A percentile compares a stretch with the other conserved stretches of the same genome.
Conservation (phyloP, 2,329 filamentous ascomycete genomes). For the Pyricularia grisea region DNA sequence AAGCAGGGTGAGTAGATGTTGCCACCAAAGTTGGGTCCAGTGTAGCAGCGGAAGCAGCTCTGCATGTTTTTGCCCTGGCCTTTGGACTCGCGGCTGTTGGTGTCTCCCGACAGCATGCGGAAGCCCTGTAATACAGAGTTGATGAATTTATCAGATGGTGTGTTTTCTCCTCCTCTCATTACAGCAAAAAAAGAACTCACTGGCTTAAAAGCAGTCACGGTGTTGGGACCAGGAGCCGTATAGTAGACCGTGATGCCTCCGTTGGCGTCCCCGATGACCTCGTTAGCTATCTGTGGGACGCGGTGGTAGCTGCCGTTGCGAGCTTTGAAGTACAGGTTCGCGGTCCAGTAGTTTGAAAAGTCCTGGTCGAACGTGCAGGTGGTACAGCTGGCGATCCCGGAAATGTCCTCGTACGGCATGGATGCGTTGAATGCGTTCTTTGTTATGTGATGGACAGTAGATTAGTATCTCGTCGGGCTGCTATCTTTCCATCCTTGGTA, state of each 20-base stretch:
- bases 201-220: constrained; percentile 27
- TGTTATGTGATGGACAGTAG: too few species aligned
- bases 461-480: background rate
- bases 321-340: constrained; percentile 17
- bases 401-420: constrained; percentile 16
- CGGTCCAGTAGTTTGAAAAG: constrained; percentile 25
- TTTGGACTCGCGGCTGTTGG: constrained; percentile 17
- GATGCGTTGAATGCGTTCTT: constrained; percentile 17
- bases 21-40: constrained; percentile 26
- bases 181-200: background rate
- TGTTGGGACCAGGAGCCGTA: constrained; percentile 19
- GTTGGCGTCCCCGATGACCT: constrained; percentile 19
- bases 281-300: constrained; percentile 24
- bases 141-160: background rate
- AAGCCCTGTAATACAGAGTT: constrained; percentile 16
- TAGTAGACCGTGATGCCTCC: constrained; percentile 30
- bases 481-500: background rate
- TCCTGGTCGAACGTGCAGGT: constrained; percentile 22
- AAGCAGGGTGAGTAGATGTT: constrained; percentile 25
- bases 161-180: too few species aligned
- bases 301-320: constrained; percentile 20
- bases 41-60: constrained; percentile 29
- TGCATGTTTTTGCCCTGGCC: constrained; percentile 17
- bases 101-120: constrained; percentile 29
- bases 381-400: constrained; percentile 14